Evolutionary conservation across 345 rosid genomes (phyloP).

Genomic region (Lepidium aucheri): DNA sequence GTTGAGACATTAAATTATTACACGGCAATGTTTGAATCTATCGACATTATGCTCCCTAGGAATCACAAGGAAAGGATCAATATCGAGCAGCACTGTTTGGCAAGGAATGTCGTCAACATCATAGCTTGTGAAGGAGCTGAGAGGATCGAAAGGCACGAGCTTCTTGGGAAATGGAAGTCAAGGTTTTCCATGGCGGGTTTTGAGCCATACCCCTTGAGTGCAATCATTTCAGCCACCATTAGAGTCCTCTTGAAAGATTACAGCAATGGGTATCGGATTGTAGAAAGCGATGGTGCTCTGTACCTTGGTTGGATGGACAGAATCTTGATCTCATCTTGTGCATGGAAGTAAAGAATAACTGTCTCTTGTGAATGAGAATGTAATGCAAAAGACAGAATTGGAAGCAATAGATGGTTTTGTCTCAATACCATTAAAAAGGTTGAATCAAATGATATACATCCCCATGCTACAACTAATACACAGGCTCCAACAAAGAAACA

Average conservation of each 20-base stretch:
- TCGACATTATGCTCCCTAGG: constrained; percentile 60
- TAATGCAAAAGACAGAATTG: background rate
- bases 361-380: background rate
- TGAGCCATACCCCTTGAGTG: constrained; percentile 63
- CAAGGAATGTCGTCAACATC: constrained; percentile 77
- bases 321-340: constrained; percentile 53
- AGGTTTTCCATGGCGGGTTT: constrained; percentile 81
- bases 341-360: constrained; percentile 20
- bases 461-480: constrained; percentile 25
- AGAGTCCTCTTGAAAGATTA: constrained; percentile 35
- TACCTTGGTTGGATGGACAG: constrained; percentile 87
- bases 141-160: constrained; percentile 80
- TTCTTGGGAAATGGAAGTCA: constrained; percentile 76
- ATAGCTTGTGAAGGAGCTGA: constrained; percentile 86
- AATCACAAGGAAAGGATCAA: constrained; percentile 74
- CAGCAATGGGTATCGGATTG: constrained; percentile 49
- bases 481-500: constrained; percentile 14
- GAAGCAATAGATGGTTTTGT: constrained; percentile 8
- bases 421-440: constrained; percentile 19
- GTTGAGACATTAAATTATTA: constrained; percentile 65
- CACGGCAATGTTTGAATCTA: constrained; percentile 86
- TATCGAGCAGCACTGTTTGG: constrained; percentile 88
- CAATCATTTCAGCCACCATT: constrained; percentile 65
- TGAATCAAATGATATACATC: constrained; percentile 26
- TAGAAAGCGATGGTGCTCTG: constrained; percentile 72